These are phyloP conservation scores for Fusarium sp. DNA, from an alignment of 2,329 filamentous ascomycete species.

Conservation along the genomic window DNA sequence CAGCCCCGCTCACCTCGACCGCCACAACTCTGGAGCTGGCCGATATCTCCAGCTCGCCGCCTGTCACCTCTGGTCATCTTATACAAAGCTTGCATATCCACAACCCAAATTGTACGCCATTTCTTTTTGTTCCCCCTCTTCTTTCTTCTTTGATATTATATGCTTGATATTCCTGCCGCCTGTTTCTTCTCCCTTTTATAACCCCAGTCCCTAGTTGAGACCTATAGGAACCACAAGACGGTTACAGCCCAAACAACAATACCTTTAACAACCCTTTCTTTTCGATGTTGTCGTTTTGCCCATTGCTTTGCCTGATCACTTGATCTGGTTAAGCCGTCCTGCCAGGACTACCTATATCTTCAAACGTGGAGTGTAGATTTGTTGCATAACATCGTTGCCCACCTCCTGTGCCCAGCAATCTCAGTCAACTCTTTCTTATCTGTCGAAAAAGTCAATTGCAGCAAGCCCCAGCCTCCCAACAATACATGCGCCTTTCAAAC, in stretches of 20 bases:
- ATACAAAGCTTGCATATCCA: slow-evolving; percentile 42
- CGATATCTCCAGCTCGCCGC: slow-evolving; percentile 59
- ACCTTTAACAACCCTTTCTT: not conserved
- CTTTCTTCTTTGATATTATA: slow-evolving; percentile 10
- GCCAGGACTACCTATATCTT: not conserved
- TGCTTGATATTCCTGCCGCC: not conserved
- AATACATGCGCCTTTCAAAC: slow-evolving; percentile 11
- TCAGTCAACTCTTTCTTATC: slow-evolving; percentile 12
- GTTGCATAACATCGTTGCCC: not conserved
- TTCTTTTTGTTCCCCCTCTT: slow-evolving; percentile 37
- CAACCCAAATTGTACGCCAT: slow-evolving; percentile 39
- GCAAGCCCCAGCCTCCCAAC: slow-evolving; percentile 30
- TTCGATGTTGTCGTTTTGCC: not conserved
- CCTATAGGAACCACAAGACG: not conserved
- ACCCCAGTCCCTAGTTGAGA: not conserved
- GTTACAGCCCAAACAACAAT: not conserved
- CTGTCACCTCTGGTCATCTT: slow-evolving; percentile 35
- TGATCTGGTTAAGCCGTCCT: not conserved
- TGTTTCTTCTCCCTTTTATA: not conserved
- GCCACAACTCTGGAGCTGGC: slow-evolving; percentile 57
- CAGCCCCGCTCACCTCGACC: slow-evolving; percentile 56
- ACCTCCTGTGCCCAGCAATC: not conserved
- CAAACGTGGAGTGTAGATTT: not conserved
- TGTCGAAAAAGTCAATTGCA: slow-evolving; percentile 34
- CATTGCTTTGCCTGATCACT: not conserved